Conservation (phyloP, 805 yeast genomes). For the Saccharomycopsis lassenensis region DNA sequence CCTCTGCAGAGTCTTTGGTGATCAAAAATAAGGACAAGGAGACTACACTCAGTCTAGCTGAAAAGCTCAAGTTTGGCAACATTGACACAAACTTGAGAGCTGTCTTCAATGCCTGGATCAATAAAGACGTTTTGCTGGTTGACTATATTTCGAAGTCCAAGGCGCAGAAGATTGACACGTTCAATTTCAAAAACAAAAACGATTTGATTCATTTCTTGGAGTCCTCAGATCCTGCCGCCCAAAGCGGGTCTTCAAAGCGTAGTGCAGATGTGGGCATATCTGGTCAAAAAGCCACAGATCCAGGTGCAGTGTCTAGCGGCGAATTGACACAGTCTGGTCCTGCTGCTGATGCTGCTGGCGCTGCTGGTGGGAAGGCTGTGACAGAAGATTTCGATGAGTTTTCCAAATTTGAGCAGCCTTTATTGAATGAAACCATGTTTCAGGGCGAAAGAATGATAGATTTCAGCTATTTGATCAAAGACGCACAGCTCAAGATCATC, state of each 20-base stretch:
- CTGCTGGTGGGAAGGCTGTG: neutral
- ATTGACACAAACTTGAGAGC: conserved; percentile 47
- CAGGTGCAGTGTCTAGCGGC: conserved; percentile 21
- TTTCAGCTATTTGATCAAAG: conserved; percentile 57
- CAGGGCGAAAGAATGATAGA: conserved; percentile 60
- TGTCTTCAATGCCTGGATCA: conserved; percentile 68
- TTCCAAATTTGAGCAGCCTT: conserved; percentile 33
- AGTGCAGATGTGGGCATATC: conserved; percentile 16
- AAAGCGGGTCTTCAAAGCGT: no score
- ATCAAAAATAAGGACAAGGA: no score
- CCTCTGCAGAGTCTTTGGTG: no score
- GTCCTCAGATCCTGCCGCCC: no score
- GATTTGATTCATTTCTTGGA: conserved; percentile 75
- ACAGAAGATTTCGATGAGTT: conserved; percentile 1
- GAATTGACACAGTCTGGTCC: neutral
- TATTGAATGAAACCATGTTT: conserved; percentile 48
- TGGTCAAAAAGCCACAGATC: conserved; percentile 7
- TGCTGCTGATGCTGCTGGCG: neutral
- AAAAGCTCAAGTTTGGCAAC: no score
- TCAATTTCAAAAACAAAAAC: conserved; percentile 75
- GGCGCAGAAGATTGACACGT: conserved; percentile 48
- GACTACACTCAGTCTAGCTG: no score
- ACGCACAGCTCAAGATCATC: conserved; percentile 49
- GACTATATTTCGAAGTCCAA: conserved; percentile 73
- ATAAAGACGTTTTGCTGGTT: conserved; percentile 62